Percentiles rank a stretch among this genome's conserved stretches.
phyloP scores from a whole-genome alignment of 495 filamentous ascomycete genomes.

The Penicillium robsamsonii region DNA sequence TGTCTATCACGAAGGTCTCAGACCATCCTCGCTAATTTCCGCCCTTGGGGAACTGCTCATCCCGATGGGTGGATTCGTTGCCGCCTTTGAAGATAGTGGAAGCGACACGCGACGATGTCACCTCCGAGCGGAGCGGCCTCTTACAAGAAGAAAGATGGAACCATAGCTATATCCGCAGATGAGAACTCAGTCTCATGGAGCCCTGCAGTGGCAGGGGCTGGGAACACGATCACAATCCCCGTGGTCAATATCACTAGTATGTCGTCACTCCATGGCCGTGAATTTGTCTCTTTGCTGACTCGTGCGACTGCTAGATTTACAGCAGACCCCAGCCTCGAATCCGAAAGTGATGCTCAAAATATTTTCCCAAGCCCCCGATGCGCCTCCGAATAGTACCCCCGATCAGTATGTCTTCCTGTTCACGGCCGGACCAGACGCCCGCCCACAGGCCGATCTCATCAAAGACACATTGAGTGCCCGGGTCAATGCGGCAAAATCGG shows the following conservation, averaged over 20 bases:
- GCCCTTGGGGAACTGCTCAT: constrained; percentile 30
- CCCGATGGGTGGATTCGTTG: constrained; percentile 46
- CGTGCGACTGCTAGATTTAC: constrained; percentile 59
- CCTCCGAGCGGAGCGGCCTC: constrained; percentile 66
- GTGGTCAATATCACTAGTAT: constrained; percentile 76
- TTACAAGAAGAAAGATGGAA: constrained; percentile 97
- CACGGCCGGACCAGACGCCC: constrained; percentile 70
- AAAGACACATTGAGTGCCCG: constrained; percentile 75
- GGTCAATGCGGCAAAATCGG: constrained; percentile 67
- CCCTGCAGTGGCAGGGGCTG: constrained; percentile 51
- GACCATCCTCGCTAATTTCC: constrained; percentile 25
- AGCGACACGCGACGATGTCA: constrained; percentile 48
- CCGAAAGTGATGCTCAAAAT: constrained; percentile 91
- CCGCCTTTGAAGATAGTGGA: constrained; percentile 43
- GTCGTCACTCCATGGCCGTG: constrained; percentile 20
- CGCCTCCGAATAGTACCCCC: constrained; percentile 46
- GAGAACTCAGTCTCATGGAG: constrained; percentile 75
- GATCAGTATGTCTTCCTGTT: constrained; percentile 83
- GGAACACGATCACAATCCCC: constrained; percentile 62
- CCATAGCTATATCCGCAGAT: constrained; percentile 68
- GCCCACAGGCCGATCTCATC: constrained; percentile 78
- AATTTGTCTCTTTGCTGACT: constrained; percentile 9
- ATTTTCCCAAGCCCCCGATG: constrained; percentile 61
- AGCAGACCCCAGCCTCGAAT: constrained; percentile 80
- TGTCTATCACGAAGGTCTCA: constrained; percentile 23